Conservation (phyloP, 1,284 basidiomycete species). For the Hymenochaete sp. region DNA sequence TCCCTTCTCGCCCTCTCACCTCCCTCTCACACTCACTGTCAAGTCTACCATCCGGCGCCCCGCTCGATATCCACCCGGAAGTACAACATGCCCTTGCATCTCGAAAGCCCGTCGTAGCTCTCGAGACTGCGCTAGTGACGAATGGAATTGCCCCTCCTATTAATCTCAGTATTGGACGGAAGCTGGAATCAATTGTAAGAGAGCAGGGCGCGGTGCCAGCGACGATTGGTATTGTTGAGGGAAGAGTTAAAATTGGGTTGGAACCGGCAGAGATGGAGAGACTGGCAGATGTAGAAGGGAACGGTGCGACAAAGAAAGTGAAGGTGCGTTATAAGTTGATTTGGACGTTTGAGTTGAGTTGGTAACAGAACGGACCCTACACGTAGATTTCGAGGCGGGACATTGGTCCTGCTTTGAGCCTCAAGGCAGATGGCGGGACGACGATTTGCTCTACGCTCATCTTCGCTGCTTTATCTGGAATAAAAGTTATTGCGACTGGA, state of each 20-base stretch:
- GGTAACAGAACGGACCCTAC: background rate
- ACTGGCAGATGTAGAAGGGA: slow-evolving; percentile 50
- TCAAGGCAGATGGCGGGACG: slow-evolving; percentile 73
- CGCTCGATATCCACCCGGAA: slow-evolving; percentile 67
- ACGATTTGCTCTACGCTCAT: slow-evolving; percentile 88
- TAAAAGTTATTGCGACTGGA: slow-evolving; percentile 81
- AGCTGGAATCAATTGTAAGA: slow-evolving; percentile 75
- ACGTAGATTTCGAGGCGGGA: slow-evolving; percentile 85
- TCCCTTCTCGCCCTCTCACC: background rate
- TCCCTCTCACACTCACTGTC: background rate
- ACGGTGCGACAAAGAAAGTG: slow-evolving; percentile 30
- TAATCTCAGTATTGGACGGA: slow-evolving; percentile 67
- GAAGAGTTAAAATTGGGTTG: slow-evolving; percentile 83
- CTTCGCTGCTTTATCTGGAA: slow-evolving; percentile 74
- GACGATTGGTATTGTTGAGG: slow-evolving; percentile 81
- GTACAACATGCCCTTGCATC: slow-evolving; percentile 65
- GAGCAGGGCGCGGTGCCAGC: slow-evolving; percentile 76
- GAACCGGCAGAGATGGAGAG: slow-evolving; percentile 55
- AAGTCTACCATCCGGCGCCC: background rate
- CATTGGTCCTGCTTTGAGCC: slow-evolving; percentile 68
- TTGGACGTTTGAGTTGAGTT: background rate
- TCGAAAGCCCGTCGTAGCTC: slow-evolving; percentile 56
- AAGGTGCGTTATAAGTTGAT: slow-evolving; percentile 14
- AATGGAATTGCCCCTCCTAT: slow-evolving; percentile 83
- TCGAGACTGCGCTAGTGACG: slow-evolving; percentile 88